These are phyloP conservation scores for Eleusine indica DNA, from an alignment of 176 grass and related monocot genomes.

Conservation along the genomic window DNA sequence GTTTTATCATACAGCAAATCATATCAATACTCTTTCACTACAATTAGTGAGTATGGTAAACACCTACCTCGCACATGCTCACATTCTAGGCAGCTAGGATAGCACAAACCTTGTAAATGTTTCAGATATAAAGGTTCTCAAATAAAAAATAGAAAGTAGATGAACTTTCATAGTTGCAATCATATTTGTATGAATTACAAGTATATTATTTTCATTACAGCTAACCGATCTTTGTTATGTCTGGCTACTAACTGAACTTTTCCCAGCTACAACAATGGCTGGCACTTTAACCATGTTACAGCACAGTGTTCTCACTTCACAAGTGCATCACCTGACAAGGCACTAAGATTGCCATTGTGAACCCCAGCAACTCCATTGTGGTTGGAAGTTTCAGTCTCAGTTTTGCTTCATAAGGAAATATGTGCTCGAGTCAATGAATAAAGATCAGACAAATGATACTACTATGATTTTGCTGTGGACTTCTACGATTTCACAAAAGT, in stretches of 20 bases:
- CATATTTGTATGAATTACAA: background rate
- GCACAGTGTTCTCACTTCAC: background rate
- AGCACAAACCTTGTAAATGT: background rate
- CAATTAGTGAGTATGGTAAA: constrained; percentile 5
- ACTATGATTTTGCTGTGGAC: background rate
- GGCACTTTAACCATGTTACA: background rate
- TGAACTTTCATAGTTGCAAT: constrained; percentile 12
- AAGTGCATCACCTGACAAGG: background rate
- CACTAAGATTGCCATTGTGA: background rate
- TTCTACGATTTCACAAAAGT: background rate
- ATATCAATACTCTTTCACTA: background rate
- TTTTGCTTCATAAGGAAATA: no score
- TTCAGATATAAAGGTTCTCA: constrained; percentile 16
- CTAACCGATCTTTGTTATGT: background rate
- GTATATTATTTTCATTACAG: background rate
- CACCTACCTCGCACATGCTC: background rate
- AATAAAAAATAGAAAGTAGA: constrained; percentile 1
- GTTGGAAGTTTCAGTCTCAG: background rate
- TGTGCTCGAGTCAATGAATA: background rate
- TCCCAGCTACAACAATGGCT: background rate
- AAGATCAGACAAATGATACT: background rate
- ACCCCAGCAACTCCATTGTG: background rate
- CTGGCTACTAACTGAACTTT: background rate
- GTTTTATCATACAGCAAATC: background rate
- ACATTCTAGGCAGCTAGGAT: constrained; percentile 11